These are phyloP conservation scores for Collybia nuda DNA, from an alignment of 768 basidiomycete species.

Conservation along the genomic window DNA sequence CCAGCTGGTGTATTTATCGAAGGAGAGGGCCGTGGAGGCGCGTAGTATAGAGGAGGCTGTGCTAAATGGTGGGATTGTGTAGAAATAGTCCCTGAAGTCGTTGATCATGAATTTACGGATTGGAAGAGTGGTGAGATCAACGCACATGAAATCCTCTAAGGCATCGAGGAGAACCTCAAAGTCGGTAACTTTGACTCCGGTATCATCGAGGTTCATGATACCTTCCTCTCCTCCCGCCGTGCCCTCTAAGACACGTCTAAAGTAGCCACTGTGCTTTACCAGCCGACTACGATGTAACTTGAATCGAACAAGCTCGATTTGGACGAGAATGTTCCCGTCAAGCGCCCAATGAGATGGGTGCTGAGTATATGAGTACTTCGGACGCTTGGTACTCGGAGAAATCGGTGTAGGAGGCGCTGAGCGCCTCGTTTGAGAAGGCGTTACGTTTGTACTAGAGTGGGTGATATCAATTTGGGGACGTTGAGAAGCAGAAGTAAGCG, in stretches of 20 bases:
- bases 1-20: slow-evolving; percentile 23
- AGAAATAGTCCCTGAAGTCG: slow-evolving; percentile 12
- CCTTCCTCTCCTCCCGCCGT: slow-evolving; percentile 9
- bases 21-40: slow-evolving; percentile 28
- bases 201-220: slow-evolving; percentile 12
- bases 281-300: slow-evolving; percentile 35
- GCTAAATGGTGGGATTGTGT: slow-evolving; percentile 22
- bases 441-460: too few relatives aligned
- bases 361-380: not conserved
- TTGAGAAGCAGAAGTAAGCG: too few relatives aligned
- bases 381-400: too few relatives aligned
- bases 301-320: slow-evolving; percentile 32
- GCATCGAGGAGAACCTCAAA: slow-evolving; percentile 29
- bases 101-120: slow-evolving; percentile 5
- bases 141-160: slow-evolving; percentile 33
- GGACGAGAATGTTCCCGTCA: slow-evolving; percentile 33
- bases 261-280: slow-evolving; percentile 28
- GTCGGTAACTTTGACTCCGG: slow-evolving; percentile 25
- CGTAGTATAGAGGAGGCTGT: slow-evolving; percentile 30
- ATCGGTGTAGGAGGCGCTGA: too few relatives aligned
- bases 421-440: too few relatives aligned
- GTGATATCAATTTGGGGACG: too few relatives aligned
- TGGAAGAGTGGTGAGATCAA: not conserved
- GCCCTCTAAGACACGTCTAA: slow-evolving; percentile 18
- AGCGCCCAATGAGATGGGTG: slow-evolving; percentile 26